A percentile compares a stretch with the other conserved stretches of the same genome.
These are phyloP conservation scores for Dentipellis fragilis DNA, from an alignment of 768 basidiomycete species.

Conservation along the genomic window DNA sequence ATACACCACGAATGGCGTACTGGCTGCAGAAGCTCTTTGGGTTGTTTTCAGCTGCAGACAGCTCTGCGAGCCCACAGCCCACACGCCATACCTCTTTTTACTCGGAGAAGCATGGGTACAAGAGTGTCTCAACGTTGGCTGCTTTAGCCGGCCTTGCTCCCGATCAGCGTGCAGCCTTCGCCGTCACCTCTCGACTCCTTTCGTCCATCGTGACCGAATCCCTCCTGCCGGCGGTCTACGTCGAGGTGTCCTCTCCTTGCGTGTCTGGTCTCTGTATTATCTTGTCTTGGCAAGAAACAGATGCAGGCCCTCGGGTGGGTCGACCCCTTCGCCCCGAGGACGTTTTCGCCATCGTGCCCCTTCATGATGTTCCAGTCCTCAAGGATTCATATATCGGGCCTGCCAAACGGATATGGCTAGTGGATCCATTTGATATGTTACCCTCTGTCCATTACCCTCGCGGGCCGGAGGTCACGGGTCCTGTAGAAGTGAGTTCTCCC, in stretches of 20 bases:
- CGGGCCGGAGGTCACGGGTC: slow-evolving; percentile 4
- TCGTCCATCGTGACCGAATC: slow-evolving; percentile 41
- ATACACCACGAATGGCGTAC: too few relatives aligned
- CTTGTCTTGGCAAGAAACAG: slow-evolving; percentile 27
- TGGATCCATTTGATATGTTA: slow-evolving; percentile 52
- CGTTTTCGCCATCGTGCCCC: slow-evolving; percentile 37
- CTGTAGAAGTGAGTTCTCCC: not conserved
- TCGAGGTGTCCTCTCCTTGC: slow-evolving; percentile 19
- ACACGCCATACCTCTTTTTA: too few relatives aligned
- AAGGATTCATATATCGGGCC: slow-evolving; percentile 23
- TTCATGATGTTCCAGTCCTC: slow-evolving; percentile 37
- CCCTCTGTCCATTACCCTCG: slow-evolving; percentile 30
- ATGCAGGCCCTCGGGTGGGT: slow-evolving; percentile 23
- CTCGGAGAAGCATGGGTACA: not conserved
- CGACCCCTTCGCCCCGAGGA: slow-evolving; percentile 28
- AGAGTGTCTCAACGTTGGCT: not conserved
- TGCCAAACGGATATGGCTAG: slow-evolving; percentile 33
- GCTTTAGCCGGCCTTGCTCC: slow-evolving; percentile 1
- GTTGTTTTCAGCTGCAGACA: too few relatives aligned
- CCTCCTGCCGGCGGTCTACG: slow-evolving; percentile 33
- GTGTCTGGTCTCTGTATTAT: slow-evolving; percentile 29
- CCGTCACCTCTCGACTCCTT: slow-evolving; percentile 37
- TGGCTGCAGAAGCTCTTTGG: too few relatives aligned
- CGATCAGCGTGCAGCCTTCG: slow-evolving; percentile 26
- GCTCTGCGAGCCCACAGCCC: too few relatives aligned